Base-by-base conservation (phyloP, 208 protist genomes). In the Acanthamoeba culbertsoni region DNA sequence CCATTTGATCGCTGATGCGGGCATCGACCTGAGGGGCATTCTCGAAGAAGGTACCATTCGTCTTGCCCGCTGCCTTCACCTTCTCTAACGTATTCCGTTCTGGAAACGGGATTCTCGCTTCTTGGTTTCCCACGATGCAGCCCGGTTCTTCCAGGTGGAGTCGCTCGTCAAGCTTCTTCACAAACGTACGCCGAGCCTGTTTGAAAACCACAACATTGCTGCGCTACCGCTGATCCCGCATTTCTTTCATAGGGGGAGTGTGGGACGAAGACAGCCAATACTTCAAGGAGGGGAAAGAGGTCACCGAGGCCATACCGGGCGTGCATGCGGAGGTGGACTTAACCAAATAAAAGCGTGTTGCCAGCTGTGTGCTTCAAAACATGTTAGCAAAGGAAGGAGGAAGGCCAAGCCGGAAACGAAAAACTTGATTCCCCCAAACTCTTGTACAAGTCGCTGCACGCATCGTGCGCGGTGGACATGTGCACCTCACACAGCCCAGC, bases 201-300 rank as follows among this genome's bases (percentile, higher is more conserved):
- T 40, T 45, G 8, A 28, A 26, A 10, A 12, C 8, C 12, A 63
- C 20, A 0, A 63, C 20, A 62, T 4, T n/a, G 12, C 55, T 26
- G 55, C 20, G 55, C 20, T n/a, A 26, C 7, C 55, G 20, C 33
- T 75, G 65, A 23, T 75, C 31, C 6, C 6, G 14, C 43, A 43
- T 43, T 28, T 40, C 26, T 4, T 6, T 57, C 2, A 71, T 71
- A 75, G 65, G 65, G 12, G 65, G 65, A 6, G 65, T 75, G 65
- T 75, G 65, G 65, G 65, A 75, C 31, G 65, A 75, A 37, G 65
- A 75, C 65, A 75, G 43, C 65, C 37, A 45, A 37, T 75, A 46
- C 65, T 75, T 75, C 65, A 75, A 75, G 65, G 65, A 75, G 18
- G 65, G 65, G 33, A 75, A 75, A 26, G 65, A 75, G 33, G 65